Conservation (phyloP, 495 filamentous ascomycete species). For the Cenococcum geophilum region DNA sequence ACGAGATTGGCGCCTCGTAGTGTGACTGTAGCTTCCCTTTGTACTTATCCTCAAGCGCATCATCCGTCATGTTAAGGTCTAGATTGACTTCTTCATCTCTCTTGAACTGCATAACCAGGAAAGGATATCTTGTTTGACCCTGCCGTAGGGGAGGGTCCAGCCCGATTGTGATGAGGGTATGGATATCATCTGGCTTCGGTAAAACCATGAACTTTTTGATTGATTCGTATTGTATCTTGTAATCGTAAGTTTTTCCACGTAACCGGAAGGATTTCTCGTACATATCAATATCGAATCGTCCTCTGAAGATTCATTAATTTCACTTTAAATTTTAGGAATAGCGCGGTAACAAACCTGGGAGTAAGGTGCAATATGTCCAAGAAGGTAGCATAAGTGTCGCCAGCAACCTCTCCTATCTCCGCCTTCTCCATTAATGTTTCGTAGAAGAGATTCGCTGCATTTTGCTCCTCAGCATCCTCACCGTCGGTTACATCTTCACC, state of each 20-base stretch:
- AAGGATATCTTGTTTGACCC: constrained; percentile 96
- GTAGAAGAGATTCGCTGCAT: constrained; percentile 83
- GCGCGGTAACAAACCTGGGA: constrained; percentile 58
- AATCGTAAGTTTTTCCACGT: constrained; percentile 98
- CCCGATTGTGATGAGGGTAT: constrained; percentile 90
- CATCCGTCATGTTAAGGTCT: constrained; percentile 94
- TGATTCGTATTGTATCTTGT: constrained; percentile 96
- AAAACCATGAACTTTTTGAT: constrained; percentile 99
- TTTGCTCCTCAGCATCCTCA: constrained; percentile 62
- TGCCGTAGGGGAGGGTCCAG: constrained; percentile 94
- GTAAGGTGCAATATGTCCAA: constrained; percentile 95
- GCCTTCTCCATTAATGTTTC: constrained; percentile 98
- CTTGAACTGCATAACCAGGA: constrained; percentile 99
- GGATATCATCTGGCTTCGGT: constrained; percentile 93
- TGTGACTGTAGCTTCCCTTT: constrained; percentile 77
- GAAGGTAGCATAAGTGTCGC: constrained; percentile 96
- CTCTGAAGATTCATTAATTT: constrained; percentile 54
- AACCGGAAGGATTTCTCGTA: constrained; percentile 97
- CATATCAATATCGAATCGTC: constrained; percentile 99
- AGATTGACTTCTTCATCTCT: constrained; percentile 94
- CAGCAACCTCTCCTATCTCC: constrained; percentile 96
- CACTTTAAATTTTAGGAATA: background rate
- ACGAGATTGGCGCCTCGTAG: constrained; percentile 87
- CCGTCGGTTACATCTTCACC: constrained; percentile 33
- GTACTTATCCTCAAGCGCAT: constrained; percentile 72